Evolutionary conservation across 148 eudicot genomes (phyloP), one percentile per base, ranked within the genome.

Genomic region (Suaeda aralocaspica): DNA sequence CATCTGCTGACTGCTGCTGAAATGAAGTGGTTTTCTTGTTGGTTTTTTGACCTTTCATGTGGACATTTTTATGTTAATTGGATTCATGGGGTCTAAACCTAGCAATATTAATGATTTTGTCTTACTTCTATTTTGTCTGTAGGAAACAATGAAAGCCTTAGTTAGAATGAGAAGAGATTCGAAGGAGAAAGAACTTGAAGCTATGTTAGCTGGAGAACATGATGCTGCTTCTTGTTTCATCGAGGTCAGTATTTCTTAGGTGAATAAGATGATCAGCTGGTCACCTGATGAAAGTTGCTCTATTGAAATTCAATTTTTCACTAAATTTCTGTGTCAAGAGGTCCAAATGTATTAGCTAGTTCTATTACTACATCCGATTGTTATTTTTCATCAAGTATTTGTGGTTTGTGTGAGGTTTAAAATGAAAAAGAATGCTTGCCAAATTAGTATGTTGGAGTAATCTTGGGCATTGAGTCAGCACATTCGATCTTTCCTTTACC

Each of bases 171-270:
- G 99, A 84, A 85, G 72, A 72, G 80, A 72, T 73, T 69, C 87
- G 59, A 89, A 89, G 78, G 99, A 89, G 80, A 95, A 85, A 78
- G 99, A 95, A 82, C 88, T 91, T 36, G 90, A 86, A 72, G 99
- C 99, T 74, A 77, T 95, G 78, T 77, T 95, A 72, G 34, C 97
- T 67, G 97, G 92, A 69, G 99, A 95, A 66, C 87, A 87, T 34
- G 99, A 95, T 79, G 70, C 90, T 64, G 89, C 83, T 79, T 88
- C 99, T 84, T 95, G 99, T 80, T 95, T 84, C 76, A 87, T 95
- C 52, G 99, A 95, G 97, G 97, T 91, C 16, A 50, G 69, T 72
- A 71, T 39, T 25, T 19, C 10, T 30, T 19, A 24, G 48, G 52
- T 59, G 31, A 14, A 10, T 2, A 39, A 24, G 48, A 60, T 59